phyloP scores from a whole-genome alignment of 2,329 filamentous ascomycete genomes.

The Mycosphaerella sp. region DNA sequence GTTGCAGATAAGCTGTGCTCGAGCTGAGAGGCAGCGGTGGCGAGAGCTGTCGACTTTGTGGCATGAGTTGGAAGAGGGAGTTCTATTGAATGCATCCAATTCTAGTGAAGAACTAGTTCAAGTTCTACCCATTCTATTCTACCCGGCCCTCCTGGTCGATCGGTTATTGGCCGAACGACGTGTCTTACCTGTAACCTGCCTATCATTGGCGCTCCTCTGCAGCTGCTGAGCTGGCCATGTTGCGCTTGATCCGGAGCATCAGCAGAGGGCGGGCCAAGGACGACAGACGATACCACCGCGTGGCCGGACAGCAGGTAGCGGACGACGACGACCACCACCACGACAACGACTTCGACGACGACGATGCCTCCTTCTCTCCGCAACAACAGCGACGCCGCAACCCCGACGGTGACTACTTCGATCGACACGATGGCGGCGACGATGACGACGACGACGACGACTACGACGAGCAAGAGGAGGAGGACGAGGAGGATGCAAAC shows the following conservation, averaged over 20 bases:
- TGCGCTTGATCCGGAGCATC: slow-evolving; percentile 25
- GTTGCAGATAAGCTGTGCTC: no score
- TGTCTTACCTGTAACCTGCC: not conserved
- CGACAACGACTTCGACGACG: slow-evolving; percentile 21
- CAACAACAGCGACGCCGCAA: not conserved
- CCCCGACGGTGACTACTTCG: slow-evolving; percentile 19
- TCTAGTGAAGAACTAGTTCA: no score
- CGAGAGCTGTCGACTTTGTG: no score
- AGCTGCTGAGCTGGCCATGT: slow-evolving; percentile 20
- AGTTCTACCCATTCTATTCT: no score
- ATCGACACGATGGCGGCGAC: slow-evolving; percentile 19
- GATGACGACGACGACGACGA: slow-evolving; percentile 21
- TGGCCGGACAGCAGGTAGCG: slow-evolving; percentile 21
- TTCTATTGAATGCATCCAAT: no score
- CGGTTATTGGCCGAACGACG: not conserved
- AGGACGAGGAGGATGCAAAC: slow-evolving; percentile 40
- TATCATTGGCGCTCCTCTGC: slow-evolving; percentile 3
- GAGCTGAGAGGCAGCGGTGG: no score
- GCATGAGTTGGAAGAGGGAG: no score
- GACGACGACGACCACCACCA: slow-evolving; percentile 16
- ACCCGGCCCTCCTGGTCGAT: not conserved
- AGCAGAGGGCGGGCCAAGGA: slow-evolving; percentile 21
- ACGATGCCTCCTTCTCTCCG: slow-evolving; percentile 22
- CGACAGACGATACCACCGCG: slow-evolving; percentile 22
- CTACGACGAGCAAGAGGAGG: slow-evolving; percentile 37